phyloP scores from a whole-genome alignment of 2,329 filamentous ascomycete species.

The Penicillium sp. region DNA sequence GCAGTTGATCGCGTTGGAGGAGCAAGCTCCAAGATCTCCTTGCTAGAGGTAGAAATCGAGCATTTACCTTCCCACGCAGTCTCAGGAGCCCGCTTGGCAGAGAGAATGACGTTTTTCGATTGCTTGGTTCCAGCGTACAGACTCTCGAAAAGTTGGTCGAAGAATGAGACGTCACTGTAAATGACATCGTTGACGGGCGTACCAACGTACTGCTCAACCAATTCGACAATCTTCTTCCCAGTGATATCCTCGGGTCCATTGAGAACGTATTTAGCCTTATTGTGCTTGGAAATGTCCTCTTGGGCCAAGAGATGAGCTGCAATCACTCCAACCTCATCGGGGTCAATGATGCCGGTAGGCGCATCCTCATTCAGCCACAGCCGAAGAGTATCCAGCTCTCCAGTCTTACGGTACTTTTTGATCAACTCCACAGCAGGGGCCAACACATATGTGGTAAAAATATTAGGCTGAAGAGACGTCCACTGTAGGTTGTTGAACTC shows the following conservation, averaged over 20 bases:
- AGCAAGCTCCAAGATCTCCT: slow-evolving; percentile 31
- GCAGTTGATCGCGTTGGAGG: slow-evolving; percentile 28
- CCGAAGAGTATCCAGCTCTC: slow-evolving; percentile 29
- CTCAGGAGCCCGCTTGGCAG: slow-evolving; percentile 24
- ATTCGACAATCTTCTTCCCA: slow-evolving; percentile 32
- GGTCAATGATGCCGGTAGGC: slow-evolving; percentile 31
- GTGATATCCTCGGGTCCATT: slow-evolving; percentile 43
- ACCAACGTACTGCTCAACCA: slow-evolving; percentile 38
- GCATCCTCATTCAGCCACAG: slow-evolving; percentile 31
- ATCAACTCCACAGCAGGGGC: slow-evolving; percentile 28
- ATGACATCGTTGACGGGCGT: slow-evolving; percentile 26
- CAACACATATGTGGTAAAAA: slow-evolving; percentile 28
- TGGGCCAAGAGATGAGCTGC: slow-evolving; percentile 37
- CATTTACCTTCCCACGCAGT: slow-evolving; percentile 35
- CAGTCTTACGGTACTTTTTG: slow-evolving; percentile 34
- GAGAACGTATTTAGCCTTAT: slow-evolving; percentile 37
- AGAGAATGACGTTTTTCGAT: slow-evolving; percentile 30
- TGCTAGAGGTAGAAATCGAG: slow-evolving; percentile 23
- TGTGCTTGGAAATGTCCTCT: slow-evolving; percentile 30
- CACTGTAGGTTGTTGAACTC: slow-evolving; percentile 38
- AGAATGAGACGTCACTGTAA: slow-evolving; percentile 33
- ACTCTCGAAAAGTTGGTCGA: slow-evolving; percentile 24
- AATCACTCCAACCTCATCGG: slow-evolving; percentile 35
- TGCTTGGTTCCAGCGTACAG: slow-evolving; percentile 10
- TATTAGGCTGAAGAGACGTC: slow-evolving; percentile 43